phyloP scores from a whole-genome alignment of 73 alveolate genomes.

The Durusdinium trenchii region DNA sequence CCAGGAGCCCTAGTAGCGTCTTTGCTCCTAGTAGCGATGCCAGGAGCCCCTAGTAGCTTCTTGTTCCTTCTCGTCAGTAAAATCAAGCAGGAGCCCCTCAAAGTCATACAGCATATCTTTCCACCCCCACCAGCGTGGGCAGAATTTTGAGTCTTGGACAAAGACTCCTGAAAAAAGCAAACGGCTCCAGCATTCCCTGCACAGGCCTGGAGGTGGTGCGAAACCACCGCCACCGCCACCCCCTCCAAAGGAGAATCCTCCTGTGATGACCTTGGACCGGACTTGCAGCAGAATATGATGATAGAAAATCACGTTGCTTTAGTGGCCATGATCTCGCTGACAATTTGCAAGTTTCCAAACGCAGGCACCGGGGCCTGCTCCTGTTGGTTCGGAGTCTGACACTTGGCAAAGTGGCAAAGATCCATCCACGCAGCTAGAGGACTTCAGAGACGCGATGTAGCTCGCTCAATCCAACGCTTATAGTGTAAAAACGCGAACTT shows the following conservation, averaged over 20 bases:
- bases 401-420: background rate
- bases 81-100: too few species aligned
- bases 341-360: background rate
- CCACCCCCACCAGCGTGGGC: too few species aligned
- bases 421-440: background rate
- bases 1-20: too few species aligned
- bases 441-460: background rate
- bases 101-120: too few species aligned
- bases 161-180: background rate
- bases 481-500: too few species aligned
- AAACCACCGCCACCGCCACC: constrained; percentile 95
- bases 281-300: background rate
- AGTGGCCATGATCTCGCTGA: too few species aligned
- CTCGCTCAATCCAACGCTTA: too few species aligned
- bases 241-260: constrained; percentile 77
- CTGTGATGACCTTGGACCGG: background rate
- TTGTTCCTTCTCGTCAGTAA: too few species aligned
- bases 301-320: too few species aligned
- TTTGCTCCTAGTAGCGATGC: too few species aligned
- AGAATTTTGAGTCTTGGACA: too few species aligned
- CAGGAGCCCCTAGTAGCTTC: too few species aligned
- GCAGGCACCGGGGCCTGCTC: constrained; percentile 78
- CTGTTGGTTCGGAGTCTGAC: constrained; percentile 35
- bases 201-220: constrained; percentile 76
- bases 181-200: background rate